Conservation (phyloP, 257 asterid species). For the Nyctanthes arbortristis region DNA sequence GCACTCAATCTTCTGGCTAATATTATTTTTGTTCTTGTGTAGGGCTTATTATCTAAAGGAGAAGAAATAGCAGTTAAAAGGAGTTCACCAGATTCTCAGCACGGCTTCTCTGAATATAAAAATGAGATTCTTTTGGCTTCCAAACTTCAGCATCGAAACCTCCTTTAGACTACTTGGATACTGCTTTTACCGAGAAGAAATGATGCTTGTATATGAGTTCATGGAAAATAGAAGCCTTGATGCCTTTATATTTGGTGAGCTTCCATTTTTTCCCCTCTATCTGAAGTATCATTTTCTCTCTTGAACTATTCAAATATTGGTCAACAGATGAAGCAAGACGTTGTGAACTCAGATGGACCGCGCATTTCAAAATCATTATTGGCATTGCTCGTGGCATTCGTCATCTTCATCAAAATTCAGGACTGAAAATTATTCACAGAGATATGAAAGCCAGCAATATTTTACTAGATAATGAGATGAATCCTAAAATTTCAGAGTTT, state of each 20-base stretch:
- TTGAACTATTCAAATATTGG: no score
- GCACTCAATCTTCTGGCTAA: not conserved
- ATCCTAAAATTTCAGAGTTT: not conserved
- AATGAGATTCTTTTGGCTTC: no score
- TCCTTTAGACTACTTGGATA: no score
- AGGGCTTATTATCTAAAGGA: not conserved
- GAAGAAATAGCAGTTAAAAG: constrained; percentile 7
- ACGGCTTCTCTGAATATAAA: no score
- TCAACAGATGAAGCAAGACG: not conserved
- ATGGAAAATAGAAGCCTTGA: no score
- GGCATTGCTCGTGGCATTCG: not conserved
- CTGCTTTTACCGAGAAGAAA: no score
- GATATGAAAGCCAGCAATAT: not conserved
- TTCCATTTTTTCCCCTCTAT: no score
- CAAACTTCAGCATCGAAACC: no score
- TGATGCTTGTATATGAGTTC: no score
- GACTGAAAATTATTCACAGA: not conserved
- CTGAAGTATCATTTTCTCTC: no score
- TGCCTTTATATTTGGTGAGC: no score
- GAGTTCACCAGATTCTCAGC: not conserved
- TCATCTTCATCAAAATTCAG: not conserved
- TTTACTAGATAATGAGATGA: not conserved
- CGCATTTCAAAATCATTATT: not conserved
- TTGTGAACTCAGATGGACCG: not conserved
- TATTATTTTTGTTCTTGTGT: not conserved